Evolutionary conservation across 2,329 filamentous ascomycete genomes (phyloP).

Genomic region (Fusarium tuaranense): DNA sequence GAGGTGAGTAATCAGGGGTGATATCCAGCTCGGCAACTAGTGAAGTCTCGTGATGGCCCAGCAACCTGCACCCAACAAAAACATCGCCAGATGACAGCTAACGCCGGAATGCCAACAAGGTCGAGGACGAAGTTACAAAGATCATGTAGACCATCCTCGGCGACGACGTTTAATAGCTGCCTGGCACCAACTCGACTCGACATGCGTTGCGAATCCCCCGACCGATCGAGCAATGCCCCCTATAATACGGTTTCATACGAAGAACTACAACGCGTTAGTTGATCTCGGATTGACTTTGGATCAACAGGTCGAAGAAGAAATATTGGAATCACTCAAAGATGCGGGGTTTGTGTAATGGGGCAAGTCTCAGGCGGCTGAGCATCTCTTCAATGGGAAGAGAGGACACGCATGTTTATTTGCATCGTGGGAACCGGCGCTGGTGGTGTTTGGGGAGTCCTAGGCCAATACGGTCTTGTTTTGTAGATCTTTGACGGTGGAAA

Average conservation of each 20-base stretch:
- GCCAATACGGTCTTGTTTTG: conserved; percentile 48
- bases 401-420: conserved; percentile 44
- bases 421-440: conserved; percentile 43
- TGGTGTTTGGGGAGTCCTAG: conserved; percentile 49
- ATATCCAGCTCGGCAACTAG: conserved; percentile 32
- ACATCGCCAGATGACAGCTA: conserved; percentile 43
- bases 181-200: conserved; percentile 24
- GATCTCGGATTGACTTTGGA: conserved; percentile 46
- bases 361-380: conserved; percentile 47
- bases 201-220: conserved; percentile 27
- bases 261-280: conserved; percentile 17
- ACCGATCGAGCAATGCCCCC: conserved; percentile 32
- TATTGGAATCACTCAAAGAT: conserved; percentile 45
- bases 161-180: conserved; percentile 32
- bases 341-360: conserved; percentile 46
- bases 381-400: conserved; percentile 52
- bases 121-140: conserved; percentile 90
- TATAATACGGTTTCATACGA: conserved; percentile 19
- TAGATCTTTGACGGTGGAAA: conserved; percentile 60
- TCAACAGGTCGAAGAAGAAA: conserved; percentile 44
- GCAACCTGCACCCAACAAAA: conserved; percentile 25
- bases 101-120: conserved; percentile 63
- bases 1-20: conserved; percentile 77
- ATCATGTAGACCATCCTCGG: conserved; percentile 74
- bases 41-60: conserved; percentile 32